These are phyloP conservation scores for Termitomyces sp. DNA, from an alignment of 768 basidiomycete genomes.

Conservation along the genomic window DNA sequence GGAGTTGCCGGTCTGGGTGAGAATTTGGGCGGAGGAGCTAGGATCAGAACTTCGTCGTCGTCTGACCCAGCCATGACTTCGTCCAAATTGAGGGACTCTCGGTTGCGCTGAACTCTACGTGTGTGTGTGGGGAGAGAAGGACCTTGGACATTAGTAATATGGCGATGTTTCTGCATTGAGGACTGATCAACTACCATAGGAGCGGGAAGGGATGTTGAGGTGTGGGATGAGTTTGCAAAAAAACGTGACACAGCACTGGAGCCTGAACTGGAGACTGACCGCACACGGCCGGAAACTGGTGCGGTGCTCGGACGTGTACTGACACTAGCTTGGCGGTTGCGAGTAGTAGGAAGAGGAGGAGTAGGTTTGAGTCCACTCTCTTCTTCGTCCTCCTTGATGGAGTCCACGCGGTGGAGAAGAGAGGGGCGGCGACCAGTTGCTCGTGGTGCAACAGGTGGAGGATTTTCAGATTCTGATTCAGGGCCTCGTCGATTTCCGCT, in stretches of 20 bases:
- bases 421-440: constrained; percentile 38
- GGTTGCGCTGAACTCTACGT: constrained; percentile 49
- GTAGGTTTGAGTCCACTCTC: constrained; percentile 32
- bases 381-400: constrained; percentile 68
- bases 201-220: constrained; percentile 28
- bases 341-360: constrained; percentile 21
- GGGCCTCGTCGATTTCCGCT: constrained; percentile 36
- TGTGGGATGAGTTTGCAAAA: constrained; percentile 26
- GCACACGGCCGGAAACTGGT: constrained; percentile 30
- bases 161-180: constrained; percentile 27
- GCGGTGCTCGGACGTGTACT: constrained; percentile 36
- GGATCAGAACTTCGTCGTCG: constrained; percentile 40
- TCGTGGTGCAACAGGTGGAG: constrained; percentile 27
- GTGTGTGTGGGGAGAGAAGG: constrained; percentile 46
- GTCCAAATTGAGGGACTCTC: constrained; percentile 73
- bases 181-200: constrained; percentile 23
- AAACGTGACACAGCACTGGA: constrained; percentile 22
- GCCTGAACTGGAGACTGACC: constrained; percentile 40
- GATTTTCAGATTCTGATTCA: constrained; percentile 31
- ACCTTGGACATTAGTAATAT: constrained; percentile 23
- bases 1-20: constrained; percentile 19
- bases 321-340: constrained; percentile 45
- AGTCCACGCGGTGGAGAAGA: constrained; percentile 51
- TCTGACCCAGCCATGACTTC: constrained; percentile 72
- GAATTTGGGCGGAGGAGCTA: constrained; percentile 17